Evolutionary conservation across 306 rosid genomes (phyloP).

Genomic region (Begonia peltatifolia): DNA sequence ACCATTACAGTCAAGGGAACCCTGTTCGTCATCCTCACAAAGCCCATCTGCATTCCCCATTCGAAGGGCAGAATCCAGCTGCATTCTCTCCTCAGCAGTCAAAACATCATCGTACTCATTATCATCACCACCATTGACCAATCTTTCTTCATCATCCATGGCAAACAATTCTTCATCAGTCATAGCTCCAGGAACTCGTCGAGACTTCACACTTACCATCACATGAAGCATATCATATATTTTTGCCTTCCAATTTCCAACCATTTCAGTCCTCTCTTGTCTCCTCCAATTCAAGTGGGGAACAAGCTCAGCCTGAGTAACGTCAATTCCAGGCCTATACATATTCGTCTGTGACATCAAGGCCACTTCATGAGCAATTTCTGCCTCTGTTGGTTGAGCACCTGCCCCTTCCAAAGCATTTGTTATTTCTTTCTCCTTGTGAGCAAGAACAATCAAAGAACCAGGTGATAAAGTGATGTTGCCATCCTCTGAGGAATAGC

Average conservation of each 20-base stretch:
- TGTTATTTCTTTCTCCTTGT: slow-evolving; percentile 87
- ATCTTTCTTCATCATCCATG: slow-evolving; percentile 69
- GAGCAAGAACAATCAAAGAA: slow-evolving; percentile 89
- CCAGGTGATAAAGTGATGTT: slow-evolving; percentile 60
- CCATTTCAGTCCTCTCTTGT: slow-evolving; percentile 91
- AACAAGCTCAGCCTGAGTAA: slow-evolving; percentile 94
- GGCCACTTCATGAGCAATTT: slow-evolving; percentile 90
- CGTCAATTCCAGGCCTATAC: slow-evolving; percentile 98
- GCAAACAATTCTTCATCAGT: slow-evolving; percentile 97
- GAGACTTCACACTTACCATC: slow-evolving; percentile 95
- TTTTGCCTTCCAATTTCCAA: slow-evolving; percentile 94
- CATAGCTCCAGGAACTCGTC: slow-evolving; percentile 99
- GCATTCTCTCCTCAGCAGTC: slow-evolving; percentile 92
- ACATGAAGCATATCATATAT: slow-evolving; percentile 97
- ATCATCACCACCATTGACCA: slow-evolving; percentile 60
- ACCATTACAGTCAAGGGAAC: slow-evolving; percentile 38
- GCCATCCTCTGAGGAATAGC: slow-evolving; percentile 70
- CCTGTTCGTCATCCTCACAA: slow-evolving; percentile 70
- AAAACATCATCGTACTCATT: slow-evolving; percentile 85
- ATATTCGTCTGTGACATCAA: slow-evolving; percentile 91
- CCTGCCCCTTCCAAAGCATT: slow-evolving; percentile 99
- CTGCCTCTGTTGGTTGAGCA: slow-evolving; percentile 85
- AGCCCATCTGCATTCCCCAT: slow-evolving; percentile 63
- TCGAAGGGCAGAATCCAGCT: slow-evolving; percentile 82
- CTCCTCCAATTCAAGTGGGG: slow-evolving; percentile 97